A percentile compares a stretch with the other conserved stretches of the same genome.
Conservation (phyloP, 495 filamentous ascomycete genomes). For the Hypomontagnella submonticulosa region DNA sequence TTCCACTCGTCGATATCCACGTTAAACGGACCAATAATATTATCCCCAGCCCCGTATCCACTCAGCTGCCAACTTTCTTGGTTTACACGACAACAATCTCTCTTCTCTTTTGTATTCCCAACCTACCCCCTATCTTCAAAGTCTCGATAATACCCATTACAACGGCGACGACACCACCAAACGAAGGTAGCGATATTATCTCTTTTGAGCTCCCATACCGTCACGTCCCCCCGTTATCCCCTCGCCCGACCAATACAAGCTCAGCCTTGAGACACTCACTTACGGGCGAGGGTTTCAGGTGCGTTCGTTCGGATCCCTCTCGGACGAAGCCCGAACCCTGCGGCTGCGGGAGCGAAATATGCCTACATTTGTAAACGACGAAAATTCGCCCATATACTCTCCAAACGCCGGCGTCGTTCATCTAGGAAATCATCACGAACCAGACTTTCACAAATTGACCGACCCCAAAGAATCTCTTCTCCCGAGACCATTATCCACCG, state of each 20-base stretch:
- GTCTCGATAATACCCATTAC: slow-evolving; percentile 29
- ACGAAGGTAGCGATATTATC: not conserved
- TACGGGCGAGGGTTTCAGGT: slow-evolving; percentile 41
- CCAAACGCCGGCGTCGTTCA: slow-evolving; percentile 51
- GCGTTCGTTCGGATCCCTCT: slow-evolving; percentile 21
- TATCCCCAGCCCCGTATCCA: slow-evolving; percentile 22
- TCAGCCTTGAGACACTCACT: slow-evolving; percentile 13
- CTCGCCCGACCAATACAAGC: slow-evolving; percentile 28
- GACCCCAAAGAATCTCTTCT: slow-evolving; percentile 41
- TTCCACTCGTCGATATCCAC: slow-evolving; percentile 33
- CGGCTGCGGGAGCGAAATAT: slow-evolving; percentile 53
- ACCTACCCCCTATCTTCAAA: slow-evolving; percentile 26
- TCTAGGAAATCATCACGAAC: slow-evolving; percentile 50
- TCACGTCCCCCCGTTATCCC: slow-evolving; percentile 17
- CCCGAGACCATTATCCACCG: slow-evolving; percentile 37
- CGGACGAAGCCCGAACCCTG: slow-evolving; percentile 29
- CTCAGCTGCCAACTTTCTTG: slow-evolving; percentile 43
- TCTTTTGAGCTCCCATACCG: not conserved
- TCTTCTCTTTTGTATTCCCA: slow-evolving; percentile 24
- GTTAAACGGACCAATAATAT: slow-evolving; percentile 28
- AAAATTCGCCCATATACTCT: slow-evolving; percentile 59
- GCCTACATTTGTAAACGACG: slow-evolving; percentile 68
- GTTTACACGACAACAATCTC: slow-evolving; percentile 43
- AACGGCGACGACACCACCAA: slow-evolving; percentile 16
- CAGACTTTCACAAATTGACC: slow-evolving; percentile 46